A percentile compares a stretch with the other conserved stretches of the same genome.
Evolutionary conservation across 371 early-diverging fungal species (phyloP).

Genomic region (Basidiobolus meristosporus): DNA sequence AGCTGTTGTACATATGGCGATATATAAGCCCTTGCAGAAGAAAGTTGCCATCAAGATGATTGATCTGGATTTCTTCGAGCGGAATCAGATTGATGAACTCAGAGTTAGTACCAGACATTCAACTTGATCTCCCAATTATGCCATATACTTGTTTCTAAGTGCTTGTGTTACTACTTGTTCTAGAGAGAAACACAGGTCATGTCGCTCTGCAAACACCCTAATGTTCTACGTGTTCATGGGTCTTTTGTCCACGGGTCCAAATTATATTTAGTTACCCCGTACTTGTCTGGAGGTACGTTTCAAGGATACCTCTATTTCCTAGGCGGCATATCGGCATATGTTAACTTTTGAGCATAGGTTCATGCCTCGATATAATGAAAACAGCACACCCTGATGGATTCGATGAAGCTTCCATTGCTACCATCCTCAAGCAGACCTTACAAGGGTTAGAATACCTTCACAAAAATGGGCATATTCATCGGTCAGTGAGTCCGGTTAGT

Average conservation of each 20-base stretch:
- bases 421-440: slow-evolving; percentile 68
- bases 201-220: slow-evolving; percentile 68
- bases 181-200: slow-evolving; percentile 75
- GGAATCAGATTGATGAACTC: slow-evolving; percentile 84
- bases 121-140: neutral
- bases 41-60: slow-evolving; percentile 73
- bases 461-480: slow-evolving; percentile 71
- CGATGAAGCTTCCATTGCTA: slow-evolving; percentile 63
- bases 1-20: slow-evolving; percentile 64
- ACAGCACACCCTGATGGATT: slow-evolving; percentile 61
- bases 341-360: slow-evolving; percentile 20
- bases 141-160: neutral
- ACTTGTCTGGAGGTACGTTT: slow-evolving; percentile 39
- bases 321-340: neutral
- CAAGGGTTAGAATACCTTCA: slow-evolving; percentile 76
- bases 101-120: slow-evolving; percentile 19
- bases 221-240: slow-evolving; percentile 63
- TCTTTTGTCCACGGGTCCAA: slow-evolving; percentile 66
- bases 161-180: neutral
- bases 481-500: slow-evolving; percentile 9
- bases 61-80: slow-evolving; percentile 81
- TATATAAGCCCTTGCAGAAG: slow-evolving; percentile 48
- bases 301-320: neutral
- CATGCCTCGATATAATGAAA: slow-evolving; percentile 79
- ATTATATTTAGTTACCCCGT: slow-evolving; percentile 70